Base-by-base conservation (phyloP, 2,329 filamentous ascomycete genomes). In the Colletotrichum sublineola region DNA sequence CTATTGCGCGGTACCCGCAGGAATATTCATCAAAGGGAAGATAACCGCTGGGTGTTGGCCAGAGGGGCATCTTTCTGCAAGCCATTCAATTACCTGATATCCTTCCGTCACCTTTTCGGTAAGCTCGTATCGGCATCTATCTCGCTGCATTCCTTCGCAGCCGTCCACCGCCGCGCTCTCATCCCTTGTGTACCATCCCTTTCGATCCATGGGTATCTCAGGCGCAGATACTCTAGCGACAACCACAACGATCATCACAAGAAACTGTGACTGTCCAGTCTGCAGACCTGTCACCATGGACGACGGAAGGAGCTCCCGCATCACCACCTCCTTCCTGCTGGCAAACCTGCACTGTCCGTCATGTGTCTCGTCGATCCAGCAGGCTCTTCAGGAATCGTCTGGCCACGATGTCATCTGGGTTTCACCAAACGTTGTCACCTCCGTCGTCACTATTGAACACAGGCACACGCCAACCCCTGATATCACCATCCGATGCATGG, bases 321-420 rank as follows among this genome's bases (percentile, higher is more conserved):
- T 84, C 71, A 88, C 86, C 15, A 91, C 89, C 2, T 91, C 89
- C 44, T 90, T 92, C 77, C 86, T 94, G 73, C 84, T 95, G 76
- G 89, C 87, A 74, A 94, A 95, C 80, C 86, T 95, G n/a, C 93
- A 95, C 81, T 94, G 93, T 82, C 90, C 92, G 18, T 93, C 92
- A 73, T 95, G 93, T 80, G 89, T 94, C 62, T 87, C 88, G 46
- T 86, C 87, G 75, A 94, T 95, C 78, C 86, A 90, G 77, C 83
- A 87, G 66, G 85, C 87, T 71, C 82, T 94, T 71, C 84, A 79
- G 71, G 85, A 84, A 56, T 80, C 80, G 29, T 88, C 82, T 75
- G 78, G 76, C 65, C 80, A 77, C 82, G 87, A 79, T 77, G 83
- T 84, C 83, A 84, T 78, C 67, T 90, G 88, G 82, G 87, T 94